Evolutionary conservation across 2,329 filamentous ascomycete species (phyloP), one percentile per base, ranked within the genome.

Genomic region (Microcyclosporella mali): DNA sequence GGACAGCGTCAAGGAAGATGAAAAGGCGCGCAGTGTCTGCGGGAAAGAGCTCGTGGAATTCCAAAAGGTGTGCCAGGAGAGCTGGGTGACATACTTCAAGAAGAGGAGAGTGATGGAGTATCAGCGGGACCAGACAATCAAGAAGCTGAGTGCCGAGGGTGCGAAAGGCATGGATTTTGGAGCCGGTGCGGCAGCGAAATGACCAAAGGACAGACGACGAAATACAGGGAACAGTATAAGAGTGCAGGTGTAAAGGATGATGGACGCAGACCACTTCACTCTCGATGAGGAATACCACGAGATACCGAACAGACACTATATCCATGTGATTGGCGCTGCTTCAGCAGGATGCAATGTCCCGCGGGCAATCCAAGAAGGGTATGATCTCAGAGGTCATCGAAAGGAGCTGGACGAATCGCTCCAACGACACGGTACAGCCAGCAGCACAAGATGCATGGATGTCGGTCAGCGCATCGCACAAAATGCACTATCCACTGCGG

Each of bases 41-140:
- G 70, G 70, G 28, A 65, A 68, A 37, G 77, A 85, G 56, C 68
- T 80, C 39, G 69, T 66, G 40, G 76, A 73, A 45, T 94, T 97
- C 59, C 88, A 94, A 68, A 75, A 76, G 56, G 85, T 90, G 62
- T 98, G 92, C 66, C 88, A 88, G 14, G 77, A 74, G 46, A 89
- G 88, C 62, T 98, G 92, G 92, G 92, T 94, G 48, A 88, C 88
- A 68, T 97, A 98, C 68, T 98, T 98, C 70, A 95, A 97, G 73
- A 89, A 95, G 68, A 85, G 88, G 70, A 77, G 92, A 58, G 87
- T 97, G 28, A 90, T 94, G 69, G 92, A 98, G 56, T 77, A 85
- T 60, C 85, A 94, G 57, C 88, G 90, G 67, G 83, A 85, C 60
- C 74, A 82, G 67, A 84, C 87, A 17, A 71, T 95, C 52, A 82